Percentiles rank a stretch among this genome's conserved stretches.
Evolutionary conservation across 2,329 filamentous ascomycete genomes (phyloP).

Genomic region (Verticillium albo-atrum): DNA sequence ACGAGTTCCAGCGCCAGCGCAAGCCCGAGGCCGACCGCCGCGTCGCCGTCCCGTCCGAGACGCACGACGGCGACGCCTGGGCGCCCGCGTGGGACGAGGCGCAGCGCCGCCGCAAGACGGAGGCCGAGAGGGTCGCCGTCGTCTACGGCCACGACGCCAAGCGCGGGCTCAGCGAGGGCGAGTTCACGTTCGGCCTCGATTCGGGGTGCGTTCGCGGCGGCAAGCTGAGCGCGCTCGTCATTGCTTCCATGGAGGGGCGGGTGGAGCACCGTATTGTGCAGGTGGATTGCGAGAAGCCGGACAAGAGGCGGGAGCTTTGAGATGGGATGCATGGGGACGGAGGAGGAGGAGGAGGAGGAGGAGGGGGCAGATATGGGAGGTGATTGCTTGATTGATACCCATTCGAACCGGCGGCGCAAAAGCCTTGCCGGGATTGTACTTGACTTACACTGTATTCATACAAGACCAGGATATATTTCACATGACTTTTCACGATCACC

Average conservation of each 20-base stretch:
- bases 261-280: slow-evolving; percentile 33
- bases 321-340: neutral
- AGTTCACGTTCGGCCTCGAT: slow-evolving; percentile 81
- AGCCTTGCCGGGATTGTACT: neutral
- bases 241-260: slow-evolving; percentile 45
- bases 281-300: slow-evolving; percentile 29
- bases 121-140: slow-evolving; percentile 36
- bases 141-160: slow-evolving; percentile 87
- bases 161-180: slow-evolving; percentile 53
- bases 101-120: slow-evolving; percentile 29
- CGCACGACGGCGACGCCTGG: slow-evolving; percentile 59
- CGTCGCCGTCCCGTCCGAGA: slow-evolving; percentile 31
- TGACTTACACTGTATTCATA: neutral
- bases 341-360: too few species aligned
- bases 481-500: neutral
- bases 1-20: slow-evolving; percentile 10
- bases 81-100: slow-evolving; percentile 55
- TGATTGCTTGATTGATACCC: neutral
- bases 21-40: slow-evolving; percentile 20
- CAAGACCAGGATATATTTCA: neutral
- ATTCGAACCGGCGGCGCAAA: neutral
- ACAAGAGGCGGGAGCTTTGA: slow-evolving; percentile 3
- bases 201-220: slow-evolving; percentile 75
- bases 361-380: too few species aligned
- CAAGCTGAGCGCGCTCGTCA: slow-evolving; percentile 70